Conservation (phyloP, 2,329 filamentous ascomycete species). For the Pseudogymnoascus sp. region DNA sequence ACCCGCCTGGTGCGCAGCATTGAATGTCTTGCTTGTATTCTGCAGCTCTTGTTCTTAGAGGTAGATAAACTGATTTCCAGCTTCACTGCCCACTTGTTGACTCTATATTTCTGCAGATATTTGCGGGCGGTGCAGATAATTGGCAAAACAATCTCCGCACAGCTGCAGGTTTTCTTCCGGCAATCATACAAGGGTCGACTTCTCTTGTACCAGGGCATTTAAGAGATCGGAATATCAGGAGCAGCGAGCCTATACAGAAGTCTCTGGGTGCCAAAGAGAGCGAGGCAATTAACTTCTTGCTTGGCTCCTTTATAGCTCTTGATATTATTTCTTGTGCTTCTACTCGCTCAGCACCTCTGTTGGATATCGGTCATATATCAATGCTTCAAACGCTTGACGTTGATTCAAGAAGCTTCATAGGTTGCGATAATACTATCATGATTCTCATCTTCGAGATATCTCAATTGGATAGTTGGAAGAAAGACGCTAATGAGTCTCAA, state of each 20-base stretch:
- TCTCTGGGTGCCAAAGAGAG: background rate
- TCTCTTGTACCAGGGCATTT: background rate
- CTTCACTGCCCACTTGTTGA: background rate
- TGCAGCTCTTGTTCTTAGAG: conserved; percentile 14
- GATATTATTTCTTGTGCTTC: too few species aligned
- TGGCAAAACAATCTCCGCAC: background rate
- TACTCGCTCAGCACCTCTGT: too few species aligned
- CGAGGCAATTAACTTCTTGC: too few species aligned
- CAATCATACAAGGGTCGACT: background rate
- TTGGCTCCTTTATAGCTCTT: too few species aligned
- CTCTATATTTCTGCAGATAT: background rate
- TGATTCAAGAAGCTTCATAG: too few species aligned
- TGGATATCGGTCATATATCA: too few species aligned
- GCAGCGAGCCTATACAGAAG: background rate
- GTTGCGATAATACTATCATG: too few species aligned
- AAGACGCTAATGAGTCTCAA: too few species aligned
- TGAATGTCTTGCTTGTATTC: conserved; percentile 12
- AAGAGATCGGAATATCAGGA: background rate
- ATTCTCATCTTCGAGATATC: too few species aligned
- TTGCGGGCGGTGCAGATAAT: background rate
- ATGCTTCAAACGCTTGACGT: too few species aligned
- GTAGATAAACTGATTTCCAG: background rate
- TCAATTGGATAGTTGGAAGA: too few species aligned
- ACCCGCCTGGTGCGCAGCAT: background rate
- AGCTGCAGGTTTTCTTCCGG: background rate